Percentiles rank a stretch among this genome's conserved stretches.
Evolutionary conservation across 108 stramenopile genomes (phyloP).

Genomic region (Cyclotella kingstonii): DNA sequence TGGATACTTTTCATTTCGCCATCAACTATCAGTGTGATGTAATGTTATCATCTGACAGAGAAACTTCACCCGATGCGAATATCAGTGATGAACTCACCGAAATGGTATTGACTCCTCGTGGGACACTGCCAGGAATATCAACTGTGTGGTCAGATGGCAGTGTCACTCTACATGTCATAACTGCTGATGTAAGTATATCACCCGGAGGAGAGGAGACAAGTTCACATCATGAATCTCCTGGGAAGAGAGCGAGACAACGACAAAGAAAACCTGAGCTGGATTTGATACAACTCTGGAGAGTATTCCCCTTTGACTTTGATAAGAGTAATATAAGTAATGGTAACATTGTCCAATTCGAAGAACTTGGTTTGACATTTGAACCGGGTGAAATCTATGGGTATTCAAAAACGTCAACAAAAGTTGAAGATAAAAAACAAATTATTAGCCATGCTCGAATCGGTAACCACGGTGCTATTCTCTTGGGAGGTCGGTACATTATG

Average conservation of each 20-base stretch:
- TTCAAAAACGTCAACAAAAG: neutral
- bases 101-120: slow-evolving; percentile 58
- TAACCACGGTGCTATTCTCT: slow-evolving; percentile 34
- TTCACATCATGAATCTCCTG: slow-evolving; percentile 24
- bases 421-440: slow-evolving; percentile 7
- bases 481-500: slow-evolving; percentile 41
- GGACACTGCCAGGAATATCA: slow-evolving; percentile 66
- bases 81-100: slow-evolving; percentile 3
- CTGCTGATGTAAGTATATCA: slow-evolving; percentile 34
- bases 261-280: slow-evolving; percentile 40
- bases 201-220: neutral
- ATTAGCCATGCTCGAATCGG: slow-evolving; percentile 12
- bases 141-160: slow-evolving; percentile 80
- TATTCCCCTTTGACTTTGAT: slow-evolving; percentile 22
- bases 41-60: slow-evolving; percentile 5
- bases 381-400: slow-evolving; percentile 31
- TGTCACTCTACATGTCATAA: slow-evolving; percentile 61
- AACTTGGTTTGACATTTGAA: slow-evolving; percentile 42
- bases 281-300: slow-evolving; percentile 42
- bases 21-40: slow-evolving; percentile 46
- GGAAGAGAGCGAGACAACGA: slow-evolving; percentile 33
- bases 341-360: slow-evolving; percentile 26
- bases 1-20: neutral
- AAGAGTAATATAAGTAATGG: neutral
- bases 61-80: slow-evolving; percentile 16